Percentiles rank a stretch among this genome's conserved stretches.
phyloP scores from a whole-genome alignment of 176 grass and related monocot genomes.

The Bothriochloa decipiens region DNA sequence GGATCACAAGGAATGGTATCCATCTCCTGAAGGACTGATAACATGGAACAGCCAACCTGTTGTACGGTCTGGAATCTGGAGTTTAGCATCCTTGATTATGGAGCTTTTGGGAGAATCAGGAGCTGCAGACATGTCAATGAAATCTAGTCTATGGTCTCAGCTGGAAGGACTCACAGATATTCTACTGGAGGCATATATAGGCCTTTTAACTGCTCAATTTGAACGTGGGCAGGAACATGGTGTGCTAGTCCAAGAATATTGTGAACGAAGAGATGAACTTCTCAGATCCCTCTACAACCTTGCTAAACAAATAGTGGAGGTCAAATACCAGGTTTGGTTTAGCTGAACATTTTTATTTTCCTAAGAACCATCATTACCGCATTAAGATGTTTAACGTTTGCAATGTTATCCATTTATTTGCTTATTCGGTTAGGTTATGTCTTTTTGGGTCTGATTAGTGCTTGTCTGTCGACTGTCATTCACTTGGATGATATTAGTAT shows the following conservation, averaged over 20 bases:
- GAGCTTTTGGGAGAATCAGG: conserved; percentile 69
- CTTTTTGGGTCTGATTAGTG: conserved; percentile 19
- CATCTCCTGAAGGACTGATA: conserved; percentile 85
- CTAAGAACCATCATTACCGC: conserved; percentile 21
- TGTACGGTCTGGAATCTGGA: conserved; percentile 87
- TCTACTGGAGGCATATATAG: conserved; percentile 79
- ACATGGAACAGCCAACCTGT: conserved; percentile 86
- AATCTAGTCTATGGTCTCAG: conserved; percentile 70
- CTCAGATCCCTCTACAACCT: conserved; percentile 79
- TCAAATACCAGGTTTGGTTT: conserved; percentile 78
- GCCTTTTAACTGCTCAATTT: conserved; percentile 79
- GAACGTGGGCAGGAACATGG: conserved; percentile 77
- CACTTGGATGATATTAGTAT: background rate
- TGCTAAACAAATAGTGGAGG: conserved; percentile 79
- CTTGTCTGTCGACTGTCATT: background rate
- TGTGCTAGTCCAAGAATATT: conserved; percentile 80
- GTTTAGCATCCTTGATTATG: conserved; percentile 71
- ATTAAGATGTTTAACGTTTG: conserved; percentile 30
- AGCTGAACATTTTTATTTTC: conserved; percentile 13
- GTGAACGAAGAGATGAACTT: conserved; percentile 86
- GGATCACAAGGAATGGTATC: conserved; percentile 83
- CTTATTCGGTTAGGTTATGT: background rate
- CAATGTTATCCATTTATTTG: conserved; percentile 18
- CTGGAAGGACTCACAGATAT: conserved; percentile 80
- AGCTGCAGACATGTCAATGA: conserved; percentile 58